A percentile compares a stretch with the other conserved stretches of the same genome.
phyloP scores from a whole-genome alignment of 75 land plant species.

The Isoetes taiwanensis region DNA sequence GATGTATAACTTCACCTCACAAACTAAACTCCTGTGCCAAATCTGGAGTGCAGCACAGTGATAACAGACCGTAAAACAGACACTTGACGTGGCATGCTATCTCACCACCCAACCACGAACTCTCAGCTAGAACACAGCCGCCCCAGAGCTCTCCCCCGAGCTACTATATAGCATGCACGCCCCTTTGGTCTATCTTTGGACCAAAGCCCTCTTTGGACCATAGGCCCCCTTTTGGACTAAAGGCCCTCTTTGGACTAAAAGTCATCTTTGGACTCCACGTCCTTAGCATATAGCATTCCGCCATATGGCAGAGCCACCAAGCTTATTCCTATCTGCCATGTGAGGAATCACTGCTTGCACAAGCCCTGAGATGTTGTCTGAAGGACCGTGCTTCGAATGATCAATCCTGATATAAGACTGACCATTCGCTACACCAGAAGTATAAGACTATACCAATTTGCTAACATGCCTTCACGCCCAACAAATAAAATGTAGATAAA shows the following conservation, averaged over 20 bases:
- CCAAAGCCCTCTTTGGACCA: too few species aligned
- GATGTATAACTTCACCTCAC: constrained; percentile 30
- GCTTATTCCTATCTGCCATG: constrained; percentile 27
- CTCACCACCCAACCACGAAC: too few species aligned
- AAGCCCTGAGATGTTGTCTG: constrained; percentile 21
- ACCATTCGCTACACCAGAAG: not conserved
- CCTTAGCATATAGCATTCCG: too few species aligned
- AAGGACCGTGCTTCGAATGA: too few species aligned
- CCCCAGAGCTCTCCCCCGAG: too few species aligned
- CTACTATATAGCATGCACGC: too few species aligned
- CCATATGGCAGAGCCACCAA: constrained; percentile 26
- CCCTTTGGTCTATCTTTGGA: too few species aligned
- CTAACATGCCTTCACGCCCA: not conserved
- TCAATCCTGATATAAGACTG: constrained; percentile 3
- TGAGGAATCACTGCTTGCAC: constrained; percentile 35
- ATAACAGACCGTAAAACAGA: constrained; percentile 9
- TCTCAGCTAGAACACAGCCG: too few species aligned
- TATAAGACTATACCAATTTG: not conserved
- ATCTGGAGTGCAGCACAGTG: constrained; percentile 27
- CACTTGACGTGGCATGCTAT: too few species aligned
- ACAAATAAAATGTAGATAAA: not conserved
- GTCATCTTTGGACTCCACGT: too few species aligned
- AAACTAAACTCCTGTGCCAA: constrained; percentile 15
- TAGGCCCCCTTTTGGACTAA: too few species aligned
- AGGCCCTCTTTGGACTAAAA: too few species aligned